Evolutionary conservation across 805 yeast species (phyloP).

Genomic region (Maudiozyma saulgeensis): DNA sequence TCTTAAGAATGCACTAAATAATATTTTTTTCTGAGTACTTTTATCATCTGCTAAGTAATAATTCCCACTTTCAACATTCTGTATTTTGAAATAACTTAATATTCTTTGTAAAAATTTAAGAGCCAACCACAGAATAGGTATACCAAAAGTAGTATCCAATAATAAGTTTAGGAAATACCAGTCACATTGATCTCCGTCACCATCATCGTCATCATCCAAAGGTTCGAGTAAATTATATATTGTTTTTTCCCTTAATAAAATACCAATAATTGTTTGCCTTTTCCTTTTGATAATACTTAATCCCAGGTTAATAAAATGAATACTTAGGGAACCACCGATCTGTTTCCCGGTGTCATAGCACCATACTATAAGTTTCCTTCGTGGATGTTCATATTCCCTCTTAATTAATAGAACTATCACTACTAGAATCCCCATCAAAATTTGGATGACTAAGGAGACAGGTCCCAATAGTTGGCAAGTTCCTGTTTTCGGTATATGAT

Average conservation of each 20-base stretch:
- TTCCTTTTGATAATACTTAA: constrained; percentile 50
- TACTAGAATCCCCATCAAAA: constrained; percentile 65
- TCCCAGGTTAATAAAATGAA: constrained; percentile 69
- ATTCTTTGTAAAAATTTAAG: constrained; percentile 43
- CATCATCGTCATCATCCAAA: constrained; percentile 25
- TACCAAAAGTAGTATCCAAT: constrained; percentile 90
- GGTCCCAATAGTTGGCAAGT: constrained; percentile 71
- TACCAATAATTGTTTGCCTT: constrained; percentile 11
- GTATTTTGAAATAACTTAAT: constrained; percentile 23
- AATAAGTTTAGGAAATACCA: constrained; percentile 88
- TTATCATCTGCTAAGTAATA: constrained; percentile 16
- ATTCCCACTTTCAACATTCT: constrained; percentile 41
- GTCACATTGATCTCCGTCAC: constrained; percentile 68
- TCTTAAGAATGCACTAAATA: constrained; percentile 53
- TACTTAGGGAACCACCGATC: constrained; percentile 73
- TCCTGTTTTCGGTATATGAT: constrained; percentile 4
- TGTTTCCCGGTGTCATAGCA: constrained; percentile 83
- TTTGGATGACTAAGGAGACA: constrained; percentile 72
- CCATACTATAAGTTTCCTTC: constrained; percentile 87
- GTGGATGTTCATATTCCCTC: constrained; percentile 70
- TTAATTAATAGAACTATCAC: constrained; percentile 65
- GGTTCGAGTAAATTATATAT: too few species aligned
- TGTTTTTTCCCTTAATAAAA: not conserved
- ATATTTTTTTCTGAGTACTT: not conserved
- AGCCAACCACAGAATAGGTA: constrained; percentile 60